Base-by-base conservation (phyloP, 441 rosid genomes). In the Syzygium malaccense region DNA sequence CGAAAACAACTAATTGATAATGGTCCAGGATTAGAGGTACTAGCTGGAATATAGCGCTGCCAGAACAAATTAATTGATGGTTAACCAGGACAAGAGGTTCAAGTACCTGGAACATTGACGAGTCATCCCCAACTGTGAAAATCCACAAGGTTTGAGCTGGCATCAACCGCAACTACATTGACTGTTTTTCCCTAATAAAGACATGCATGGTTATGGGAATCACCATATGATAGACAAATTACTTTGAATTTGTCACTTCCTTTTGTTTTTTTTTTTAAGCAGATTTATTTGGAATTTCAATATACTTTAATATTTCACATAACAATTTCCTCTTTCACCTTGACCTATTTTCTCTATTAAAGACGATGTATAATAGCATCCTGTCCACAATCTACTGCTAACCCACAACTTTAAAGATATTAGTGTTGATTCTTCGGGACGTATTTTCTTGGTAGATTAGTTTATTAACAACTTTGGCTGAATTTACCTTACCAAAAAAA, bases 261-360 rank as follows among this genome's bases (percentile, higher is more conserved):
- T 58, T 58, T 26, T 58, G 25, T n/a, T 26, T 10, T 58, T 57
- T 58, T 58, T 1, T 55, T 18, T 55, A 37, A 58, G 64, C 12
- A 58, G 64, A 26, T 58, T 26, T 58, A 26, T 58, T 58, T 58
- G 64, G 64, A 58, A 58, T 58, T 58, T 58, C 14, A 58, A 58
- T 0, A 58, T 2, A 10, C 26, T 0, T 58, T 58, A 0, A 26
- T 58, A 58, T 58, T 26, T 58, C 64, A 11, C 15, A 26, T 37
- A 4, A 37, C 41, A 37, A 4, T 37, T 37, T 37, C 41, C 41
- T 37, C 41, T 58, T 58, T 58, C 64, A 25, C 5, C 25, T 37
- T 57, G 30, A 58, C n/a, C 64, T 58, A 58, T 58, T 58, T 58
- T 58, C 64, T 58, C 64, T 0, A 58, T 58, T 58, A 4, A 37